These are phyloP conservation scores for Furcasterigmium sp. DNA, from an alignment of 2,329 filamentous ascomycete genomes.

Conservation along the genomic window DNA sequence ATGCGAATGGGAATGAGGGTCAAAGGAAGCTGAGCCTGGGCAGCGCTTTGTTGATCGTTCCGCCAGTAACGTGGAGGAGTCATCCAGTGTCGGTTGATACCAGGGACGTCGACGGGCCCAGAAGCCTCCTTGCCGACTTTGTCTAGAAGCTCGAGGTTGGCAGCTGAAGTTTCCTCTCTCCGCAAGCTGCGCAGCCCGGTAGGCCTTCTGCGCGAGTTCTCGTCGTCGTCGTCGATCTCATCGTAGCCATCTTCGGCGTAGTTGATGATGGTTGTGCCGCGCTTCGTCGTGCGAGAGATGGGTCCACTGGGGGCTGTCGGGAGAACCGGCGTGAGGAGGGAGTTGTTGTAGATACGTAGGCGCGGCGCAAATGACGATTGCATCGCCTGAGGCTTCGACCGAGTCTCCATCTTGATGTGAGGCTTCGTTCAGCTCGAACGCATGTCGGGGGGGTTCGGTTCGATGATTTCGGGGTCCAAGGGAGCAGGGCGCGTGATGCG, in stretches of 20 bases:
- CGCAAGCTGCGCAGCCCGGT: slow-evolving; percentile 80
- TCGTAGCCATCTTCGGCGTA: slow-evolving; percentile 97
- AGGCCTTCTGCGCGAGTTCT: slow-evolving; percentile 70
- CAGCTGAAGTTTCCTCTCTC: slow-evolving; percentile 63
- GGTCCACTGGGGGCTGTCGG: slow-evolving; percentile 63
- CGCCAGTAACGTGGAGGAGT: slow-evolving; percentile 58
- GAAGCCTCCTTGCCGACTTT: slow-evolving; percentile 79
- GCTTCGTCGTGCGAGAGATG: slow-evolving; percentile 83
- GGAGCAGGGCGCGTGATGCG: neutral
- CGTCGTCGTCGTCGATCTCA: slow-evolving; percentile 67
- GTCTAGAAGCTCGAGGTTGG: slow-evolving; percentile 61
- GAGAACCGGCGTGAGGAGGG: slow-evolving; percentile 79
- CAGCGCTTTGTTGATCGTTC: slow-evolving; percentile 55
- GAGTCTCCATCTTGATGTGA: slow-evolving; percentile 39
- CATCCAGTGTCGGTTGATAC: slow-evolving; percentile 96
- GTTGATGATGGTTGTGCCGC: slow-evolving; percentile 93
- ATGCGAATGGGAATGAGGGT: slow-evolving; percentile 95
- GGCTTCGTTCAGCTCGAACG: slow-evolving; percentile 1
- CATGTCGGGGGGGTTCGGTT: neutral
- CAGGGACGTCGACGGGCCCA: slow-evolving; percentile 76
- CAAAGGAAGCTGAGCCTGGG: slow-evolving; percentile 72
- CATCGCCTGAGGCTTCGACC: slow-evolving; percentile 70
- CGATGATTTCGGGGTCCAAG: neutral
- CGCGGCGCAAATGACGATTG: slow-evolving; percentile 89
- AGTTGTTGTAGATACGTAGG: slow-evolving; percentile 85